Conservation (phyloP, 192 early-diverging fungal species). For the Borealophlyctis nickersoniae region DNA sequence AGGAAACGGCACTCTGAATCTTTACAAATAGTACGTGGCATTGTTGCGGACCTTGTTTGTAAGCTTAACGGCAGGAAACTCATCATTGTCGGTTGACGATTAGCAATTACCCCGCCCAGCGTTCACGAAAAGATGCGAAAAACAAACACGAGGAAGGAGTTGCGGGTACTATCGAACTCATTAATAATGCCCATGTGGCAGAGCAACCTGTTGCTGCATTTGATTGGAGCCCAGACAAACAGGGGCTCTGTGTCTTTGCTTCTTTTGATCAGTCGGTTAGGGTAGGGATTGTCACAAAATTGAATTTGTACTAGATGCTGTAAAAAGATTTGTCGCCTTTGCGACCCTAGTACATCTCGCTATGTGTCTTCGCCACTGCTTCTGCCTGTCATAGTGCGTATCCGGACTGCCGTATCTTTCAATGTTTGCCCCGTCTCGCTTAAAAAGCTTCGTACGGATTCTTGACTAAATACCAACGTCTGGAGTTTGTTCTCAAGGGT, state of each 20-base stretch:
- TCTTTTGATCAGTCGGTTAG: slow-evolving; percentile 67
- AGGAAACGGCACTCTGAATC: slow-evolving; percentile 54
- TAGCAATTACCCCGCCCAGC: slow-evolving; percentile 51
- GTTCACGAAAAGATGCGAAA: slow-evolving; percentile 36
- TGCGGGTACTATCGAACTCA: slow-evolving; percentile 42
- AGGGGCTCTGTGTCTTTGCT: slow-evolving; percentile 60
- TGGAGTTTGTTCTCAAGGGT: neutral
- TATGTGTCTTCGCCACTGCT: neutral
- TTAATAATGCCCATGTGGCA: slow-evolving; percentile 46
- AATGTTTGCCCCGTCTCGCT: neutral
- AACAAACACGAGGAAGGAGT: slow-evolving; percentile 36
- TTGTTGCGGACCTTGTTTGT: neutral
- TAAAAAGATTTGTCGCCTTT: neutral
- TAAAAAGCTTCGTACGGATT: neutral
- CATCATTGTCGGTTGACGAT: too few species aligned
- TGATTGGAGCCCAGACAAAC: slow-evolving; percentile 65
- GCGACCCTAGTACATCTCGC: neutral
- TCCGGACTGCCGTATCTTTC: slow-evolving; percentile 1
- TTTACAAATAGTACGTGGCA: slow-evolving; percentile 59
- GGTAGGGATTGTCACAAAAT: slow-evolving; percentile 59
- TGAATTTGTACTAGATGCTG: slow-evolving; percentile 31
- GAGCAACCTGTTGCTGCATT: slow-evolving; percentile 68
- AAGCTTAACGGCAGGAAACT: too few species aligned
- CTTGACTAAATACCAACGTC: neutral
- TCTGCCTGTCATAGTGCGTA: neutral